Base-by-base conservation (phyloP, 495 filamentous ascomycete species). In the Penicillium pulvis region DNA sequence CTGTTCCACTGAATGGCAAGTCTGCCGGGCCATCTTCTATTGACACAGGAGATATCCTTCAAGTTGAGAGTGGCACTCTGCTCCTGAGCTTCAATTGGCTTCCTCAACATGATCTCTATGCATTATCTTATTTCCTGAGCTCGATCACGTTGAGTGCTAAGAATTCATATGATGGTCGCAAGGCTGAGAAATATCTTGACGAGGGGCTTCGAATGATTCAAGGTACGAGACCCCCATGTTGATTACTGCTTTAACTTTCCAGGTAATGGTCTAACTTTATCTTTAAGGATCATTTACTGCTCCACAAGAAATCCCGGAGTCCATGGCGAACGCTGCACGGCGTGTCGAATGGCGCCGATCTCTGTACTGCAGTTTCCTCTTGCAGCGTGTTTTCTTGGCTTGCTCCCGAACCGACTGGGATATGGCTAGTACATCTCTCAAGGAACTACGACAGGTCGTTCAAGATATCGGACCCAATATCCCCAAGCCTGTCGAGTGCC, bases 101-200 rank as follows among this genome's bases (percentile, higher is more conserved):
- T 57, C 83, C 85, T 6, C 83, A 81, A 55, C 81, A 83, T 46
- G 87, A 91, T 60, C 75, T 88, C 14, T 86, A 87, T 61, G 83
- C 83, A 14, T 81, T 97, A 53, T 93, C 87, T 51, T 88, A 83
- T 63, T 76, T 88, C 54, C 70, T 96, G 26, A 90, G 89, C 64
- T 90, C 90, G 3, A 80, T 92, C 17, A 85, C 88, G 0, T 75
- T 85, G 16, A 75, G 85, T 31, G 81, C 86, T 59, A 85, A 83
- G 57, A 82, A 88, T 57, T 79, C 80, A 5, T 77, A 79, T n/a
- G 84, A 87, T 62, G 86, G 80, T 46, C 74, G 82, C 3, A 93
- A 89, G 62, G 81, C 84, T 5, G 79, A 88, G 53, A 84, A 84
- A 56, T 90, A 84, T 65, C 72, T 92, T 2, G 74, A 85, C 44